Base-by-base conservation (phyloP, 768 basidiomycete species). In the Serendipita vermifera region DNA sequence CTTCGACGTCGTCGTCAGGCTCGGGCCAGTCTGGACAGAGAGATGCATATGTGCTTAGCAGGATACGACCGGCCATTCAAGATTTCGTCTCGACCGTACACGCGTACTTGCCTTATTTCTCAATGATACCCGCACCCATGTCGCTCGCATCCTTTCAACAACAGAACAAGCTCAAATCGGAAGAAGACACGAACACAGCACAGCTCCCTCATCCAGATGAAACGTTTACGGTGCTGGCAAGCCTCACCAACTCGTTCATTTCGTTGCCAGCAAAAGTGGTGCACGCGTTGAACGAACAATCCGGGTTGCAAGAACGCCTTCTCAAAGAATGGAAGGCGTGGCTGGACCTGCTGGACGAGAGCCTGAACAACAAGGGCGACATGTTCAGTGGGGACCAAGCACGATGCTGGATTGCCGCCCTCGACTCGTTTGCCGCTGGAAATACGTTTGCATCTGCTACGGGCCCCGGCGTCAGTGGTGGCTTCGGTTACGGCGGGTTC, bases 61-160 rank as follows among this genome's bases (percentile, higher is more conserved):
- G 88, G 55, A 72, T 91, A 15, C 78, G 82, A 46, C 82, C 84
- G 14, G 81, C 83, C 67, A 79, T 89, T 51, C 70, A 74, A 54
- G 87, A 89, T 54, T 91, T 87, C 61, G 80, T 83, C 29, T 77
- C 87, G 2, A 78, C 82, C 29, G 85, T 79, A 66, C 75, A 81
- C 66, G 83, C 88, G 4, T 91, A 90, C 65, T 78, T 90, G 43
- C 86, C 85, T 2, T 90, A 91, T 65, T 91, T 91, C 65, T 84
- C 87, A 20, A 82, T 77, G 61, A 67, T 77, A 54, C 64, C 74
- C 13, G 55, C 63, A 38, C 27, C 62, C 54, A 56, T 61, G n/a
- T 6, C 64, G 63, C 55, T 62, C 57, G 59, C 60, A 58, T 33
- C 43, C 57, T 54, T 63, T 53, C 60, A 68, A 61, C 59, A 69